A percentile compares a stretch with the other conserved stretches of the same genome.
Evolutionary conservation across 306 rosid species (phyloP).

Genomic region (Glycyrrhiza uralensis): DNA sequence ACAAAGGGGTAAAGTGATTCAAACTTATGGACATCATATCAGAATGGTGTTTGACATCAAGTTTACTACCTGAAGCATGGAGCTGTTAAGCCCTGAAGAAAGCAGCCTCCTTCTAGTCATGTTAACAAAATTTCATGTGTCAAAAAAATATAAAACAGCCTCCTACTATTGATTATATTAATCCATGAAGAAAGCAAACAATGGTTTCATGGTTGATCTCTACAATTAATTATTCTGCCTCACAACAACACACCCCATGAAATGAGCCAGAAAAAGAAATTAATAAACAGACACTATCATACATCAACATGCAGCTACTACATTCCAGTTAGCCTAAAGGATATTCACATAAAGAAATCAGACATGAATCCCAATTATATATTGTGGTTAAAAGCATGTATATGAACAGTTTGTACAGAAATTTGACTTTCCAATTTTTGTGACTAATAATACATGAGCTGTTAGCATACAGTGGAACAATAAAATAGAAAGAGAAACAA

Average conservation of each 20-base stretch:
- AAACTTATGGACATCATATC: background rate
- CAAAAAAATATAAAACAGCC: background rate
- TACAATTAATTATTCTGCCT: slow-evolving; percentile 1
- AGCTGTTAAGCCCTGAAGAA: background rate
- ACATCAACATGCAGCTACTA: background rate
- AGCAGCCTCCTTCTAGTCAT: background rate
- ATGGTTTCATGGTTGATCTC: background rate
- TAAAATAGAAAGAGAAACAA: background rate
- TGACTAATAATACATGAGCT: slow-evolving; percentile 41
- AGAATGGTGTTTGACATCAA: background rate
- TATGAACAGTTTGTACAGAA: slow-evolving; percentile 36
- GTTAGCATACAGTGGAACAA: slow-evolving; percentile 35
- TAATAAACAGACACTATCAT: background rate
- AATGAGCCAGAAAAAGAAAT: slow-evolving; percentile 1
- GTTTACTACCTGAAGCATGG: background rate
- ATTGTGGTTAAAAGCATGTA: slow-evolving; percentile 28
- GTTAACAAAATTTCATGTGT: background rate
- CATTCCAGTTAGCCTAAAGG: slow-evolving; percentile 12
- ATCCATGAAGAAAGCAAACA: slow-evolving; percentile 9
- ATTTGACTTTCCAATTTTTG: slow-evolving; percentile 28
- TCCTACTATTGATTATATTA: background rate
- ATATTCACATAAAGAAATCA: background rate
- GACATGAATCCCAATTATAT: slow-evolving; percentile 24
- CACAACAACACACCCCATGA: background rate
- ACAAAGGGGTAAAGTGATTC: background rate